phyloP scores from a whole-genome alignment of 177 flowering plant genomes.

The Telopea speciosissima region DNA sequence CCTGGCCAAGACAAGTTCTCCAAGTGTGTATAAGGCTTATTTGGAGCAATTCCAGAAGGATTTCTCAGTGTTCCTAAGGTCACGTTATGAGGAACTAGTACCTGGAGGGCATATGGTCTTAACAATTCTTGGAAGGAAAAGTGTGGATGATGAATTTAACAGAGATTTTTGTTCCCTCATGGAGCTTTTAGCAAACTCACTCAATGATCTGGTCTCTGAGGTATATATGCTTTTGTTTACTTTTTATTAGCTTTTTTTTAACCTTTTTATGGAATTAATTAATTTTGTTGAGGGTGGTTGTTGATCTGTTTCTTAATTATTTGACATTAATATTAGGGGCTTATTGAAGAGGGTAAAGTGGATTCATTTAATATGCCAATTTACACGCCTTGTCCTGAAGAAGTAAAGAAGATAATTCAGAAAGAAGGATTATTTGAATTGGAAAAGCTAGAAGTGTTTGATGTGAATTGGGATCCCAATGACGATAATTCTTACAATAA shows the following conservation, averaged over 20 bases:
- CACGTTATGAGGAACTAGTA: conserved; percentile 40
- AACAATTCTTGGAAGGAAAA: conserved; percentile 39
- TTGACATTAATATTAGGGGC: conserved; percentile 10
- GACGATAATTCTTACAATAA: background rate
- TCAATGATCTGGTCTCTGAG: conserved; percentile 35
- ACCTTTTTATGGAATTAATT: background rate
- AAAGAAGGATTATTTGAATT: conserved; percentile 14
- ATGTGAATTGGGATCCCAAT: conserved; percentile 5
- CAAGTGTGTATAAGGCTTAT: conserved; percentile 30
- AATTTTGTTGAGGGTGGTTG: no score
- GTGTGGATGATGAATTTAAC: conserved; percentile 29
- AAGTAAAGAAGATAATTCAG: conserved; percentile 3
- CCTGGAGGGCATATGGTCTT: conserved; percentile 55
- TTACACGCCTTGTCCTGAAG: conserved; percentile 8
- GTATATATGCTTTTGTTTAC: conserved; percentile 14
- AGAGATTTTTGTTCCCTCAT: conserved; percentile 36
- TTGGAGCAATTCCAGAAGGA: conserved; percentile 36
- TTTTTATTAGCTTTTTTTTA: no score
- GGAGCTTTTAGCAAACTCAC: conserved; percentile 44
- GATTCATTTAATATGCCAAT: conserved; percentile 14
- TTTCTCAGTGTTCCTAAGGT: conserved; percentile 34
- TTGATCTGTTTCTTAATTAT: no score
- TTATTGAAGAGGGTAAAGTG: conserved; percentile 13
- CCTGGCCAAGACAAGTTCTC: conserved; percentile 31
- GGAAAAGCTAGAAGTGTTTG: conserved; percentile 1